Evolutionary conservation across 176 grass and related monocot genomes (phyloP).

Genomic region (Hyparrhenia diplandra): DNA sequence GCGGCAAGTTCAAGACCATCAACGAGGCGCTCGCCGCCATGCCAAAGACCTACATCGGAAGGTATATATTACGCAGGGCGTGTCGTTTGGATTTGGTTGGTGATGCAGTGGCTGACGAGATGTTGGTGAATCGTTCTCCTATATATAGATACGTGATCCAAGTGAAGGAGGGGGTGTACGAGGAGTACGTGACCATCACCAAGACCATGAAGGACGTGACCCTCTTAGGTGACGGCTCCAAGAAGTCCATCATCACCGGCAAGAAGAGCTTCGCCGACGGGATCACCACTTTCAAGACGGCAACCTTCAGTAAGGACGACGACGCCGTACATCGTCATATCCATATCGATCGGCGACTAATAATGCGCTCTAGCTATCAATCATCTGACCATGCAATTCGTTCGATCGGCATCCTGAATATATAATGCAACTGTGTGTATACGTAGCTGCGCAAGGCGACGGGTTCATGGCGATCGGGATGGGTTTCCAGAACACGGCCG

Average conservation of each 20-base stretch:
- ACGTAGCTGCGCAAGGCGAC: slow-evolving; percentile 50
- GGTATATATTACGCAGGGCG: slow-evolving; percentile 10
- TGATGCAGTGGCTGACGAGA: background rate
- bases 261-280: slow-evolving; percentile 72
- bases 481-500: slow-evolving; percentile 87
- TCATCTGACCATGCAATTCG: background rate
- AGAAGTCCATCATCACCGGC: slow-evolving; percentile 61
- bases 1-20: slow-evolving; percentile 62
- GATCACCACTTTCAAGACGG: slow-evolving; percentile 66
- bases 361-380: too few species aligned
- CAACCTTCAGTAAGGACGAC: slow-evolving; percentile 62
- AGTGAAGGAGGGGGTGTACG: slow-evolving; percentile 76
- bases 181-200: slow-evolving; percentile 54
- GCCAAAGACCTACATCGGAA: slow-evolving; percentile 48
- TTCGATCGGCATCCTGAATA: too few species aligned
- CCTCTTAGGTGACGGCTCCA: slow-evolving; percentile 54
- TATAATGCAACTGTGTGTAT: too few species aligned
- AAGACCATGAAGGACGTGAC: slow-evolving; percentile 53
- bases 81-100: background rate
- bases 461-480: slow-evolving; percentile 81
- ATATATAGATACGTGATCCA: slow-evolving; percentile 57
- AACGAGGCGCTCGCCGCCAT: slow-evolving; percentile 53
- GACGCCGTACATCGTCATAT: too few species aligned
- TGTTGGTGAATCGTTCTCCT: background rate
- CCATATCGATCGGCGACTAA: too few species aligned